Evolutionary conservation across 2,329 filamentous ascomycete genomes (phyloP).

Genomic region (Ascochyta pisi): DNA sequence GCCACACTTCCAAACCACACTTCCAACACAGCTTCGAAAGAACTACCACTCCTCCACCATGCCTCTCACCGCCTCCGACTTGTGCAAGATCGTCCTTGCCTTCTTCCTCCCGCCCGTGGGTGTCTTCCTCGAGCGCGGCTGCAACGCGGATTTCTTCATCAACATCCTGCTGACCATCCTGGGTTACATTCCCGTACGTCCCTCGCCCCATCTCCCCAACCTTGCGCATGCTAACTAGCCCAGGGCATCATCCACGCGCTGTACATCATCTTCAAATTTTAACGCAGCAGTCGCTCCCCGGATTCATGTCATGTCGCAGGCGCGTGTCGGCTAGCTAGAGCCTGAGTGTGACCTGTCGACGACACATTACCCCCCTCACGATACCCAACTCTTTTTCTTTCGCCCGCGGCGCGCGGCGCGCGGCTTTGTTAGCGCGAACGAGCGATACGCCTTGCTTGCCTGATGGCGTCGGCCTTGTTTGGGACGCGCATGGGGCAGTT

Average conservation of each 20-base stretch:
- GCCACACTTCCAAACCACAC: neutral
- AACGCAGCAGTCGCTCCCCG: conserved; percentile 43
- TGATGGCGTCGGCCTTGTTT: neutral
- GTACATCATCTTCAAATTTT: conserved; percentile 93
- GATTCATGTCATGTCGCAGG: too few species aligned
- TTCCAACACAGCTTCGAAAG: neutral
- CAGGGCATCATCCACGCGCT: conserved; percentile 85
- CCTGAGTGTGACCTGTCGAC: neutral
- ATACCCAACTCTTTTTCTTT: conserved; percentile 41
- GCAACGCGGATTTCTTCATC: conserved; percentile 85
- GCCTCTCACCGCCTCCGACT: conserved; percentile 72
- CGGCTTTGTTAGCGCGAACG: neutral
- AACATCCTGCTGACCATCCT: conserved; percentile 81
- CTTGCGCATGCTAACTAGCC: conserved; percentile 17
- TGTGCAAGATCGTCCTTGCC: conserved; percentile 86
- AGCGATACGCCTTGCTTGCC: neutral
- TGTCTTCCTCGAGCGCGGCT: conserved; percentile 93
- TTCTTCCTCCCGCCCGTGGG: conserved; percentile 88
- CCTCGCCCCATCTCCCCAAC: neutral
- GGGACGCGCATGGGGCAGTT: neutral
- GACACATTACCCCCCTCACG: conserved; percentile 27
- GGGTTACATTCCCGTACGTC: conserved; percentile 65
- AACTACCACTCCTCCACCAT: conserved; percentile 52
- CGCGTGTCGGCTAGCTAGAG: too few species aligned
- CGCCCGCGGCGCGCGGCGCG: conserved; percentile 1